Conservation (phyloP, 2,329 filamentous ascomycete genomes). For the Geosmithia morbida region DNA sequence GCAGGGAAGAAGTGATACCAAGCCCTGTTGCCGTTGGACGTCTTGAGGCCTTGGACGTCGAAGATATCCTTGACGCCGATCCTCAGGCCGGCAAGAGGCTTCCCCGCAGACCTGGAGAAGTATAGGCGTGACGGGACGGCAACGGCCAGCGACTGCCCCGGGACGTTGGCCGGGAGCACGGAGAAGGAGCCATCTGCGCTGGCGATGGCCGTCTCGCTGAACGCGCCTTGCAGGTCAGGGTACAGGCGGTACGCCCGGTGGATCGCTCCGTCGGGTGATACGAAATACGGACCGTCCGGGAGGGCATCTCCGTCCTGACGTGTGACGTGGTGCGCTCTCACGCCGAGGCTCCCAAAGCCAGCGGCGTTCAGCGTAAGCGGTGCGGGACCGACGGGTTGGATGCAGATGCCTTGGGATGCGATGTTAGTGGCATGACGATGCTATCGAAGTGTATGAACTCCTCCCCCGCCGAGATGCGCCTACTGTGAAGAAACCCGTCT, state of each 20-base stretch:
- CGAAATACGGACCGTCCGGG: too few species aligned
- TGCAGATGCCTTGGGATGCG: too few species aligned
- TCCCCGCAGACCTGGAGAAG: background rate
- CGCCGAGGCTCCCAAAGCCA: too few species aligned
- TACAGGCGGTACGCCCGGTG: background rate
- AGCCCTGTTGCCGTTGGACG: slow-evolving; percentile 38
- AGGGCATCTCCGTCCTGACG: too few species aligned
- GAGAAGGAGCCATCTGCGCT: background rate
- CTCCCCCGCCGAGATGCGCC: too few species aligned
- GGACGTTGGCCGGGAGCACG: background rate
- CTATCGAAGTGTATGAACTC: too few species aligned
- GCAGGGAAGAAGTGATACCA: slow-evolving; percentile 38
- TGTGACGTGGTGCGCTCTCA: too few species aligned
- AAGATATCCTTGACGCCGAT: slow-evolving; percentile 46
- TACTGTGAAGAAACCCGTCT: too few species aligned
- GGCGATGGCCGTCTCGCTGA: background rate
- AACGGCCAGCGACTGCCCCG: background rate
- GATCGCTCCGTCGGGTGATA: background rate
- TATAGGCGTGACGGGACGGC: background rate
- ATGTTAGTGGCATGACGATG: too few species aligned
- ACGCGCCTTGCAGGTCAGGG: background rate
- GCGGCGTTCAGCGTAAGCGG: too few species aligned
- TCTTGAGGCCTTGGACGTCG: slow-evolving; percentile 37
- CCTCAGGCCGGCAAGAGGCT: slow-evolving; percentile 40
- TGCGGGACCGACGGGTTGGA: too few species aligned